phyloP scores from a whole-genome alignment of 768 basidiomycete species.

The Trametes coccinea region DNA sequence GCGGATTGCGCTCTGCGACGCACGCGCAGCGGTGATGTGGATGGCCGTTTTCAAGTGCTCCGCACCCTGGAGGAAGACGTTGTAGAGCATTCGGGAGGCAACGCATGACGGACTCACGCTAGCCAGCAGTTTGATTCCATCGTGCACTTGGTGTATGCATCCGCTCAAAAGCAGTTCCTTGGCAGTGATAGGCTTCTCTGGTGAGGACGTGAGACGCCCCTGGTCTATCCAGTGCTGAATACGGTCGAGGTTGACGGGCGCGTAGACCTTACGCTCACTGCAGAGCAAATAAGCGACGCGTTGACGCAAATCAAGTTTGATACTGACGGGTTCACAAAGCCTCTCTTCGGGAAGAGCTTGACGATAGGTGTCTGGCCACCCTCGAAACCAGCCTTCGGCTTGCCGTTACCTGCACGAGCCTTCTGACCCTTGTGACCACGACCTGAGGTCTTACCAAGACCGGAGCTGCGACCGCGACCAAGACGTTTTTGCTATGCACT shows the following conservation, averaged over 20 bases:
- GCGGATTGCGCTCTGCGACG: conserved; percentile 81
- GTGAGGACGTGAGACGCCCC: conserved; percentile 75
- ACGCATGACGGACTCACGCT: conserved; percentile 49
- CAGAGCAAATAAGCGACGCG: neutral
- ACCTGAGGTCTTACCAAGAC: conserved; percentile 89
- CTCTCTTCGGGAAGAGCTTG: conserved; percentile 88
- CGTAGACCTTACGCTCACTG: conserved; percentile 76
- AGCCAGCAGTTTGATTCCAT: conserved; percentile 90
- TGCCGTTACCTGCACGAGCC: conserved; percentile 85
- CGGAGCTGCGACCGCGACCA: conserved; percentile 91
- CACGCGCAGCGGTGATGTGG: conserved; percentile 80
- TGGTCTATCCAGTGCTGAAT: conserved; percentile 91
- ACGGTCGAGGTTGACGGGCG: conserved; percentile 83
- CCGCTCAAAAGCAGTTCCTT: conserved; percentile 82
- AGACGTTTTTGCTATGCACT: conserved; percentile 82
- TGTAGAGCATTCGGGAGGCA: neutral
- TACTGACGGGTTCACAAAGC: conserved; percentile 89
- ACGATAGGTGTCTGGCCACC: conserved; percentile 96
- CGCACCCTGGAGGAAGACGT: conserved; percentile 50
- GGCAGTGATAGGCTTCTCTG: conserved; percentile 84
- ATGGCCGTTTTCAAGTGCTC: conserved; percentile 68
- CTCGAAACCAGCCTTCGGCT: conserved; percentile 82
- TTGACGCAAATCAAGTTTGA: neutral
- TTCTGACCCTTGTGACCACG: conserved; percentile 96
- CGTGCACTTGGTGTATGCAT: conserved; percentile 83